phyloP scores from a whole-genome alignment of 352 stramenopile species.

The Thraustotheca clavata region DNA sequence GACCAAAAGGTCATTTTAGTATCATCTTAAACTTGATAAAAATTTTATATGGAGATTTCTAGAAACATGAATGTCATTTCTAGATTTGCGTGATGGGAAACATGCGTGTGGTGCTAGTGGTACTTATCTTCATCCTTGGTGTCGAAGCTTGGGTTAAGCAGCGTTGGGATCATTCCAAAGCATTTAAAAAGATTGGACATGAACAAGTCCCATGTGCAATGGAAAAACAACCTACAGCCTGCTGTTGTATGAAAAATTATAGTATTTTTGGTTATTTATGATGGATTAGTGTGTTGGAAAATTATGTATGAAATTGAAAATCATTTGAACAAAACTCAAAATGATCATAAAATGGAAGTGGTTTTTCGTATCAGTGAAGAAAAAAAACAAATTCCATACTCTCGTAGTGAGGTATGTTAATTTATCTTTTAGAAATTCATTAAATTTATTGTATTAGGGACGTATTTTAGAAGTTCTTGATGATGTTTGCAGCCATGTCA shows the following conservation, averaged over 20 bases:
- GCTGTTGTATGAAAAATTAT: constrained; percentile 46
- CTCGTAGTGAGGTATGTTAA: constrained; percentile 52
- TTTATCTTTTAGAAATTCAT: neutral
- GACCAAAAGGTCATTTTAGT: too few relatives aligned
- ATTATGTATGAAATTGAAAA: constrained; percentile 77
- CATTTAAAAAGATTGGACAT: constrained; percentile 54
- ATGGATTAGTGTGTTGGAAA: constrained; percentile 57
- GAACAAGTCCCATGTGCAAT: constrained; percentile 42
- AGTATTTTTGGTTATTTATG: neutral
- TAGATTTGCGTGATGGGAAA: too few relatives aligned
- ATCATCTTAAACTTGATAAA: too few relatives aligned
- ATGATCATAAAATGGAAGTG: constrained; percentile 76
- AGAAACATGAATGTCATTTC: too few relatives aligned
- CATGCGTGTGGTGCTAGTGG: constrained; percentile 4
- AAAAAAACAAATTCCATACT: constrained; percentile 81
- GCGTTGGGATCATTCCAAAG: constrained; percentile 77
- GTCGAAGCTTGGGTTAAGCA: constrained; percentile 46
- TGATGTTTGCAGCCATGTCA: constrained; percentile 47
- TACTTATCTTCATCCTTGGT: too few relatives aligned
- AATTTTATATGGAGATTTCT: too few relatives aligned
- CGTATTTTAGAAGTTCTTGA: constrained; percentile 82
- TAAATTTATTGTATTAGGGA: constrained; percentile 26
- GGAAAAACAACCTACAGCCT: constrained; percentile 41
- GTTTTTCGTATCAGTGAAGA: constrained; percentile 82
- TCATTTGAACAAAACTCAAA: constrained; percentile 69